Evolutionary conservation across 129 eudicot genomes (phyloP).

Genomic region (Chrysanthemum seticuspe): DNA sequence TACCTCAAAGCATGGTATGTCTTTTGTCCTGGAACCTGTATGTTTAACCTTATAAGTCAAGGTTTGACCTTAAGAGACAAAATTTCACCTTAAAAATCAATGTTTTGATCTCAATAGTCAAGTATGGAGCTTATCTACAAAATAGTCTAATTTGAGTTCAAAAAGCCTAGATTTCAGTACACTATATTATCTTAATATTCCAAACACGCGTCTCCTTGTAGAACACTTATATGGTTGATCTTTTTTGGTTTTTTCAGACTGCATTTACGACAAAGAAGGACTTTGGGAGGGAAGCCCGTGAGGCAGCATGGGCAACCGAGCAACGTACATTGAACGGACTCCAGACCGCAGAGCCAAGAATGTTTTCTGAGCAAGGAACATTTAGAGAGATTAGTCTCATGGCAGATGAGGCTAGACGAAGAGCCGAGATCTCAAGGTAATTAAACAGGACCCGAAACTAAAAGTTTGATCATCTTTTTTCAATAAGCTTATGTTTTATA

Average conservation of each 20-base stretch:
- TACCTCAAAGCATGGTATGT: background rate
- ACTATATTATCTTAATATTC: too few species aligned
- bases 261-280: constrained; percentile 67
- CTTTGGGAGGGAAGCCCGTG: constrained; percentile 73
- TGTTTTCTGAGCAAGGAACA: constrained; percentile 41
- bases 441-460: constrained; percentile 9
- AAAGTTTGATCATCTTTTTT: background rate
- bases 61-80: background rate
- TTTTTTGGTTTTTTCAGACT: constrained; percentile 39
- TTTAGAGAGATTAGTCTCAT: constrained; percentile 64
- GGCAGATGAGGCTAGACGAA: constrained; percentile 88
- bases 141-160: background rate
- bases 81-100: background rate
- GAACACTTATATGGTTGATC: background rate
- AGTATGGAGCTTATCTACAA: background rate
- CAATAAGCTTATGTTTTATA: background rate
- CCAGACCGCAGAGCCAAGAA: constrained; percentile 37
- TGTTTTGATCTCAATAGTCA: background rate
- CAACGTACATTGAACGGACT: constrained; percentile 65
- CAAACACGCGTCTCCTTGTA: too few species aligned
- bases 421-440: constrained; percentile 85
- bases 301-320: constrained; percentile 75
- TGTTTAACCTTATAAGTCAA: background rate
- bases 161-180: background rate
- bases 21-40: background rate